These are phyloP conservation scores for Medicago truncatula DNA, from an alignment of 306 rosid species.

Conservation along the genomic window MtrunA17r5.0-ANR NC_053042.1:48013001-48013500, in stretches of 20 bases:
- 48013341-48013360: too few species aligned
- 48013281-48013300: not conserved
- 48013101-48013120: not conserved
- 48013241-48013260: slow-evolving; percentile 64
- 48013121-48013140: not conserved
- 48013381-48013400: too few species aligned
- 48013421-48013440: too few species aligned
- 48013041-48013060: not conserved
- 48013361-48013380: too few species aligned
- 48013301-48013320: too few species aligned
- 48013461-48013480: too few species aligned
- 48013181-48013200: slow-evolving; percentile 88
- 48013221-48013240: slow-evolving; percentile 96
- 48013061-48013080: not conserved
- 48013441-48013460: too few species aligned
- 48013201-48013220: slow-evolving; percentile 87
- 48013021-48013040: not conserved
- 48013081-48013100: not conserved
- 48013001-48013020: not conserved
- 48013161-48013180: slow-evolving; percentile 88
- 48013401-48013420: too few species aligned
- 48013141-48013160: not conserved
- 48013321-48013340: too few species aligned
- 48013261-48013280: not conserved
- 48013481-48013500: too few species aligned